Conservation (phyloP, 805 yeast species). For the Barnettozyma salicaria region DNA sequence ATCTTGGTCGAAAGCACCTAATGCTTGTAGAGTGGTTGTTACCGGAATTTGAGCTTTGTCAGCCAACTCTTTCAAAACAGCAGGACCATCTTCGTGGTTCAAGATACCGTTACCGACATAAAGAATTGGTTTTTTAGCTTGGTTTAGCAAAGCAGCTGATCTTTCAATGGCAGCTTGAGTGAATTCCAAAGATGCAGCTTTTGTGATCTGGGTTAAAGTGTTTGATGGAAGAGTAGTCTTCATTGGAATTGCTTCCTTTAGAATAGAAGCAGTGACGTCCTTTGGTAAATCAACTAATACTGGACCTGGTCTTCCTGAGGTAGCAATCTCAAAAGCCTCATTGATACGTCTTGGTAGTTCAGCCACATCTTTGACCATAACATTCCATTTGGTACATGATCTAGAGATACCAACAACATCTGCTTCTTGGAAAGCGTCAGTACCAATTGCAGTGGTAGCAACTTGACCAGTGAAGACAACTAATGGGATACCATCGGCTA, state of each 20-base stretch:
- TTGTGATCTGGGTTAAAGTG: slow-evolving; percentile 65
- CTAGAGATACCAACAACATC: slow-evolving; percentile 96
- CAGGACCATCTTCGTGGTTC: slow-evolving; percentile 75
- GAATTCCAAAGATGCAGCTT: slow-evolving; percentile 64
- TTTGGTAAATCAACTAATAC: slow-evolving; percentile 96
- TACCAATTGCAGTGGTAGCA: slow-evolving; percentile 91
- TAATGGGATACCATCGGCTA: slow-evolving; percentile 95
- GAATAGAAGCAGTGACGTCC: slow-evolving; percentile 91
- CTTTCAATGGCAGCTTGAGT: slow-evolving; percentile 67
- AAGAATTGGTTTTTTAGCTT: slow-evolving; percentile 80
- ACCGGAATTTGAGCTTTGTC: slow-evolving; percentile 93
- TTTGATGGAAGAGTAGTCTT: slow-evolving; percentile 66
- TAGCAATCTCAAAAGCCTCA: slow-evolving; percentile 97
- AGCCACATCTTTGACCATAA: slow-evolving; percentile 91
- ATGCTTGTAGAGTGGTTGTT: slow-evolving; percentile 89
- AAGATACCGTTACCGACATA: slow-evolving; percentile 92
- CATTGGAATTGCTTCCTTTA: slow-evolving; percentile 81
- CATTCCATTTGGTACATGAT: slow-evolving; percentile 98
- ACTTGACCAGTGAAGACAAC: slow-evolving; percentile 98
- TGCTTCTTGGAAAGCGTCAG: slow-evolving; percentile 99
- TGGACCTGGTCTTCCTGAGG: slow-evolving; percentile 96
- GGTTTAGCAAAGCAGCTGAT: slow-evolving; percentile 72
- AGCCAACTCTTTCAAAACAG: slow-evolving; percentile 70
- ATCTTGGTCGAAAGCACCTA: slow-evolving; percentile 91
- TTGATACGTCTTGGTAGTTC: slow-evolving; percentile 94